A percentile compares a stretch with the other conserved stretches of the same genome.
Evolutionary conservation across 495 filamentous ascomycete species (phyloP).

Genomic region (Hypomontagnella monticulosa): DNA sequence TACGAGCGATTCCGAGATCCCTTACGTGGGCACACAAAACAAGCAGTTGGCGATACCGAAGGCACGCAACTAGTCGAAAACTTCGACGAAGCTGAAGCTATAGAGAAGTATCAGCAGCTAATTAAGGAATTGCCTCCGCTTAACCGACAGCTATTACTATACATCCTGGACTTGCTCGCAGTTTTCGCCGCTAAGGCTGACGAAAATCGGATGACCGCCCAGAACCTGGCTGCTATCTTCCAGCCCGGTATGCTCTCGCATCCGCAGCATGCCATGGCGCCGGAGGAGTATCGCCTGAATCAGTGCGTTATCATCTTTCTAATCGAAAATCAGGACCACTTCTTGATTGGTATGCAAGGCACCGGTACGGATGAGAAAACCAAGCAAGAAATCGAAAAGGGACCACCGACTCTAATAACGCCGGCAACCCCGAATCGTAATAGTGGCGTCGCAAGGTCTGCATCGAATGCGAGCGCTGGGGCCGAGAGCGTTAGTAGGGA

Average conservation of each 20-base stretch:
- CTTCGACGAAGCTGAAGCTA: conserved; percentile 81
- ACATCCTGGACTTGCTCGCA: conserved; percentile 96
- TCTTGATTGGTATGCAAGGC: conserved; percentile 92
- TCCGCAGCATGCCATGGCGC: conserved; percentile 92
- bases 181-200: conserved; percentile 98
- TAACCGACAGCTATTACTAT: conserved; percentile 93
- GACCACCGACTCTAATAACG: conserved; percentile 63
- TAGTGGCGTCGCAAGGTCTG: conserved; percentile 72
- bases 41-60: conserved; percentile 70
- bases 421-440: conserved; percentile 63
- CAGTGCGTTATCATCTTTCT: conserved; percentile 98
- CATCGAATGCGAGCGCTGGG: conserved; percentile 86
- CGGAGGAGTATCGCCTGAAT: conserved; percentile 90
- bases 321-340: conserved; percentile 95
- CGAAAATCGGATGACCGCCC: conserved; percentile 93
- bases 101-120: conserved; percentile 82
- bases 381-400: conserved; percentile 81
- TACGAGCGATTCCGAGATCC: conserved; percentile 93
- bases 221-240: conserved; percentile 97
- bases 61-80: conserved; percentile 66
- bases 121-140: conserved; percentile 93
- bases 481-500: conserved; percentile 85
- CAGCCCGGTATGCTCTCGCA: conserved; percentile 96
- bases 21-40: conserved; percentile 76
- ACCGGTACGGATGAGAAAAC: conserved; percentile 89